Conservation (phyloP, 306 rosid species). For the Neltuma alba region DNA sequence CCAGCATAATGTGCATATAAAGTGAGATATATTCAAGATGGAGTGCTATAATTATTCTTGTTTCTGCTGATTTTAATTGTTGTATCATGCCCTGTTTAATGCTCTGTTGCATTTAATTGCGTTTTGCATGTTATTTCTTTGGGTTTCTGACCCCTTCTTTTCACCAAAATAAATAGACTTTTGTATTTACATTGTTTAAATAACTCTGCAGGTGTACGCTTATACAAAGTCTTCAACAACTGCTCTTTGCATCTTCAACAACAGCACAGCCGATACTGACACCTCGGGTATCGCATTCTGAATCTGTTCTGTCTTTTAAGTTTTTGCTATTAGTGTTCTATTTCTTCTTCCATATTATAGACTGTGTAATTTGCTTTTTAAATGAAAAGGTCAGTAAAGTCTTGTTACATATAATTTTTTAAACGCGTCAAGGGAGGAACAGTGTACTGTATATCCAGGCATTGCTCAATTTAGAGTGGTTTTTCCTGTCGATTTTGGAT, state of each 20-base stretch:
- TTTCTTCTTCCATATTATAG: not conserved
- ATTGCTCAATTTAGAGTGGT: not conserved
- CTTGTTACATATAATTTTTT: not conserved
- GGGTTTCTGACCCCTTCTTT: not conserved
- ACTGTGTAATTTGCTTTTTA: not conserved
- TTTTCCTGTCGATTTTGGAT: not conserved
- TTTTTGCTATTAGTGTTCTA: constrained; percentile 20
- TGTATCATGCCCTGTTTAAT: not conserved
- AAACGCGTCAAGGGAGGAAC: not conserved
- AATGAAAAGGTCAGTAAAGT: not conserved
- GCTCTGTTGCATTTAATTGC: not conserved
- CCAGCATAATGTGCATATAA: not conserved
- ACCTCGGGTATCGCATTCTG: constrained; percentile 69
- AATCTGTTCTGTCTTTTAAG: constrained; percentile 28
- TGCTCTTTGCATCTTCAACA: constrained; percentile 94
- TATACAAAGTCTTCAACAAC: constrained; percentile 93
- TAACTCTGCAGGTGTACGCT: constrained; percentile 70
- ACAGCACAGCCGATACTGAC: constrained; percentile 97
- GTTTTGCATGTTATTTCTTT: not conserved
- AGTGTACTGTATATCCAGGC: not conserved
- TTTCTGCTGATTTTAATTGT: not conserved
- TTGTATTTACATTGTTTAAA: constrained; percentile 3
- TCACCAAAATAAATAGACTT: not conserved
- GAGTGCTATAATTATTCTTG: not conserved
- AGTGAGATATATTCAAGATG: not conserved